Evolutionary conservation across 2,329 filamentous ascomycete species (phyloP), one percentile per base, ranked within the genome.

Genomic region (Trichoderma sp.): DNA sequence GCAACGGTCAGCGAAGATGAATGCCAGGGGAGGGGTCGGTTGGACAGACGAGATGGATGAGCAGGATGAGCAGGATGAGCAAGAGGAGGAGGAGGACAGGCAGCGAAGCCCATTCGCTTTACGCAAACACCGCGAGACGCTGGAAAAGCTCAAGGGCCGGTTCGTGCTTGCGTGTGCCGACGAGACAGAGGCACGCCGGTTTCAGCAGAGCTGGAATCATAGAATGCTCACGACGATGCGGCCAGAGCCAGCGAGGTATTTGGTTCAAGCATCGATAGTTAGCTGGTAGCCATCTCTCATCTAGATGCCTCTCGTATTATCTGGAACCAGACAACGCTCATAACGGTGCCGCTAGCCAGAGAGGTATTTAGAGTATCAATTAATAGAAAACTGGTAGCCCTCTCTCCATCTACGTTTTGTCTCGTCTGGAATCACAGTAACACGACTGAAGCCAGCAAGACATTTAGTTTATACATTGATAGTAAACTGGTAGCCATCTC

Each of bases 161-260:
- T 81, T 80, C 66, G 69, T 80, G 32, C 56, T 81, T 9, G 73
- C 75, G 2, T 80, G 75, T 66, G 70, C 73, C 17, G 73, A 74
- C 35, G 72, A 76, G 3, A 68, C 69, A 22, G 76, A 79, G 52
- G 80, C 80, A 2, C 74, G 78, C 69, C 74, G 80, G 15, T 82
- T 82, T 67, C 77, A 81, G 53, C 76, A 80, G n/a, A 70, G 70
- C 58, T 82, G 80, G 80, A 81, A 82, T 64, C 73, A 76, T 59
- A 77, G 77, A 29, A 73, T 71, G 56, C 63, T 81, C 5, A 70
- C 70, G 7, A 70, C 65, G 25, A 70, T 56, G 7, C 64, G 70
- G 19, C 64, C 67, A 2, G 27, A 65, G 17, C 54, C 25, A 34
- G 58, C 34, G n/a, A 72, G 68, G 66, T 74, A 73, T 53, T 45